Percentiles rank a stretch among this genome's conserved stretches.
These are phyloP conservation scores for Parietaria judaica DNA, from an alignment of 306 rosid species.

Conservation along the genomic window DNA sequence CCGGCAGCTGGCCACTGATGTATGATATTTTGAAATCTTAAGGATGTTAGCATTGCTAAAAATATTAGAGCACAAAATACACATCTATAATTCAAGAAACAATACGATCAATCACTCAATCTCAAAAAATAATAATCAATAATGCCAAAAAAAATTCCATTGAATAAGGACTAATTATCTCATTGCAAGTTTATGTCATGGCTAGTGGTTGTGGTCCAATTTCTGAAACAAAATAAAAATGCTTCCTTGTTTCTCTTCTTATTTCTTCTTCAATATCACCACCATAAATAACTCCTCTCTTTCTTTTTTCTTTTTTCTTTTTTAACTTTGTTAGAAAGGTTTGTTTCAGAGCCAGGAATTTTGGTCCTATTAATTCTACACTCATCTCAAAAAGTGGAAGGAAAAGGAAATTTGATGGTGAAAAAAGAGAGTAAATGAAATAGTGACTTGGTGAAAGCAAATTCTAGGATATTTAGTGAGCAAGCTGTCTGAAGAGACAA, in stretches of 20 bases:
- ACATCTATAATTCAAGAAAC: too few species aligned
- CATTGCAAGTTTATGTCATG: slow-evolving; percentile 16
- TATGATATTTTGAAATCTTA: too few species aligned
- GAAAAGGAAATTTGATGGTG: neutral
- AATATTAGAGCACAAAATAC: too few species aligned
- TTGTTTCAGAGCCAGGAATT: slow-evolving; percentile 10
- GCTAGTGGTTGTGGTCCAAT: slow-evolving; percentile 22
- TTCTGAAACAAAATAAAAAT: neutral
- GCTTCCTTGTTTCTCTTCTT: slow-evolving; percentile 11
- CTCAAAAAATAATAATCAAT: neutral
- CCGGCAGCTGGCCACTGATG: too few species aligned
- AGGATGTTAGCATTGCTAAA: too few species aligned
- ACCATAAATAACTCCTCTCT: slow-evolving; percentile 5
- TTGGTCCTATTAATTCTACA: slow-evolving; percentile 7
- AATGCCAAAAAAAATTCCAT: slow-evolving; percentile 17
- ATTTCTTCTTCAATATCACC: slow-evolving; percentile 3
- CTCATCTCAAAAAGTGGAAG: slow-evolving; percentile 7
- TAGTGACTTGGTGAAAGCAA: neutral
- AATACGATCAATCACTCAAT: too few species aligned
- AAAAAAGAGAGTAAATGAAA: neutral
- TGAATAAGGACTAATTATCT: neutral
- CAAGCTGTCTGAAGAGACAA: neutral
- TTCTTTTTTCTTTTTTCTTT: too few species aligned
- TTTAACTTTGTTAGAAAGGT: slow-evolving; percentile 10
- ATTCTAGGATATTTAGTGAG: neutral